phyloP scores from a whole-genome alignment of 768 basidiomycete genomes.

The Lactifluus piperatus region DNA sequence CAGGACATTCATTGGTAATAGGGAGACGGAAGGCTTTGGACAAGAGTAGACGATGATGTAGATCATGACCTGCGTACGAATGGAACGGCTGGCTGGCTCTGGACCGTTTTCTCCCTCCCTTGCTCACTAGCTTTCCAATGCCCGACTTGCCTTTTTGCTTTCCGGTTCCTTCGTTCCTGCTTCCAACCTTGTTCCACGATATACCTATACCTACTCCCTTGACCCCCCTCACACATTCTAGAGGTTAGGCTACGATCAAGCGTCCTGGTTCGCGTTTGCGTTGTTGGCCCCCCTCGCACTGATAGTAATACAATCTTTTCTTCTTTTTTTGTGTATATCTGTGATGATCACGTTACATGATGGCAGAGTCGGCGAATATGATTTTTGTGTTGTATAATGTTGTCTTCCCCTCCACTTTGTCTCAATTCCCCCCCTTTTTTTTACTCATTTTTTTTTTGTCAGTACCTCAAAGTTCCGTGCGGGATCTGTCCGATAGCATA shows the following conservation, averaged over 20 bases:
- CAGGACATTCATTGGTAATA: constrained; percentile 24
- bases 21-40: constrained; percentile 73
- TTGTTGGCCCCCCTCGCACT: background rate
- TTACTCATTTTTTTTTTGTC: background rate
- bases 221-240: background rate
- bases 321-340: no score
- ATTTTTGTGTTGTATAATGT: background rate
- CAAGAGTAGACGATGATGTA: constrained; percentile 19
- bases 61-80: background rate
- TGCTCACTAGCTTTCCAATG: background rate
- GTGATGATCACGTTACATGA: background rate
- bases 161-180: background rate
- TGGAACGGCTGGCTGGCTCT: constrained; percentile 1
- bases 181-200: background rate
- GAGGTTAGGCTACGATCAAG: background rate
- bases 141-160: background rate
- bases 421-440: background rate
- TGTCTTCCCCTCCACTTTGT: background rate
- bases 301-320: background rate
- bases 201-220: background rate
- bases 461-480: background rate
- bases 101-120: background rate
- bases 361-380: background rate
- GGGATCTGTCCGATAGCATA: background rate
- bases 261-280: background rate